Percentiles rank a stretch among this genome's conserved stretches.
Conservation (phyloP, 495 filamentous ascomycete genomes). For the Xylaria palmicola region DNA sequence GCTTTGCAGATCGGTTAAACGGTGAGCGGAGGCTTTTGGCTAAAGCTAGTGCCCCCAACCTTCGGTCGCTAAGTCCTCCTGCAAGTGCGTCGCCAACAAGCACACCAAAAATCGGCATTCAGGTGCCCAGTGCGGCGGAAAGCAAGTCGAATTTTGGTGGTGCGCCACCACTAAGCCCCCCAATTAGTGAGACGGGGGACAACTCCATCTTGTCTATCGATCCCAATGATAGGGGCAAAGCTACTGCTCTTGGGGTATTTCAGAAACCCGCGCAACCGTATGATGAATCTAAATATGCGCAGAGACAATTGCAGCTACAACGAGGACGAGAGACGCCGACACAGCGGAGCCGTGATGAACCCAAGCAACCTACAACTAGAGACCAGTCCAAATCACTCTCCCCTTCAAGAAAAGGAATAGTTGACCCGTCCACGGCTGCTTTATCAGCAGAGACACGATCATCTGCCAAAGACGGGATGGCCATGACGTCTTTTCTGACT, state of each 20-base stretch:
- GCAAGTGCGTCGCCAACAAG: slow-evolving; percentile 28
- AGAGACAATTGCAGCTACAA: slow-evolving; percentile 77
- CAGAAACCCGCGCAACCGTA: slow-evolving; percentile 74
- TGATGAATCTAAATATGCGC: slow-evolving; percentile 80
- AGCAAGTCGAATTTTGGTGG: slow-evolving; percentile 46
- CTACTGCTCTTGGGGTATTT: slow-evolving; percentile 81
- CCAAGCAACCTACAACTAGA: slow-evolving; percentile 25
- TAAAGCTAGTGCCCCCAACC: slow-evolving; percentile 49
- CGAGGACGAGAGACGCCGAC: slow-evolving; percentile 59
- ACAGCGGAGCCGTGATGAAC: slow-evolving; percentile 32
- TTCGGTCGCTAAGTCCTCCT: slow-evolving; percentile 44
- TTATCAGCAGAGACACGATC: slow-evolving; percentile 14
- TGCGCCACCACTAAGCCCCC: slow-evolving; percentile 69
- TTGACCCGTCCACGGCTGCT: slow-evolving; percentile 19
- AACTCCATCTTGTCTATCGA: slow-evolving; percentile 59
- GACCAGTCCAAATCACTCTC: slow-evolving; percentile 36
- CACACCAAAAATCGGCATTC: slow-evolving; percentile 29
- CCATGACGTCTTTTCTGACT: slow-evolving; percentile 37
- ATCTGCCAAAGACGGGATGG: slow-evolving; percentile 38
- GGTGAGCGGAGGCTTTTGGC: slow-evolving; percentile 38
- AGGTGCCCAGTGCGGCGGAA: slow-evolving; percentile 33
- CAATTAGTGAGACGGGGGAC: slow-evolving; percentile 68
- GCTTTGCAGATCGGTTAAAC: slow-evolving; percentile 33
- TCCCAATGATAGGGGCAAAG: slow-evolving; percentile 78
- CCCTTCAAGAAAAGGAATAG: slow-evolving; percentile 22